Conservation (phyloP, 352 stramenopile genomes). For the Globisporangium carolinianum region DNA sequence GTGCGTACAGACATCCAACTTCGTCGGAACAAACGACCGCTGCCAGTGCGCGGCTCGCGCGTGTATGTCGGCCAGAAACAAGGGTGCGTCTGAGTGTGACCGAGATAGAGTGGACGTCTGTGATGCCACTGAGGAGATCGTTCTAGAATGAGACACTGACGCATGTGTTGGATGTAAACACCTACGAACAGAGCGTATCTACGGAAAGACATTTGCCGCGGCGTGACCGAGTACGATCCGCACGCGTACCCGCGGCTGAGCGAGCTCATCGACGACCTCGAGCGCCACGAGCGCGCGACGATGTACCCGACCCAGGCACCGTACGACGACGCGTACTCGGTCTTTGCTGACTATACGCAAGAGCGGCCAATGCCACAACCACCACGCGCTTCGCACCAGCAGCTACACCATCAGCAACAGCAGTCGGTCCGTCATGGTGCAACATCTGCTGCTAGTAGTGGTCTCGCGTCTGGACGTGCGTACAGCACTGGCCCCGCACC, state of each 20-base stretch:
- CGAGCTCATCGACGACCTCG: constrained; percentile 58
- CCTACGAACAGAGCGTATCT: constrained; percentile 38
- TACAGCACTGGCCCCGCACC: neutral
- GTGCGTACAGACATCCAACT: constrained; percentile 47
- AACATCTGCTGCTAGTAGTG: too few species aligned
- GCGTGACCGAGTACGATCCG: constrained; percentile 70
- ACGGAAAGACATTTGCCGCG: constrained; percentile 66
- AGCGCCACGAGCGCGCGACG: constrained; percentile 41
- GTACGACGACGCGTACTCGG: constrained; percentile 69
- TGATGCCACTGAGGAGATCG: too few species aligned
- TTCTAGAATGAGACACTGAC: too few species aligned
- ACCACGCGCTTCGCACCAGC: too few species aligned
- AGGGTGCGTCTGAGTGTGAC: constrained; percentile 34
- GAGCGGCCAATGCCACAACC: neutral
- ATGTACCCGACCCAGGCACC: constrained; percentile 52
- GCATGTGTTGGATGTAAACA: neutral
- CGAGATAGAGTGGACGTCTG: too few species aligned
- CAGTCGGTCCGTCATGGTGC: neutral
- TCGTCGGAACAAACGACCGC: constrained; percentile 53
- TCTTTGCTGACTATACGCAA: constrained; percentile 47
- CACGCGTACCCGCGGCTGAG: constrained; percentile 71
- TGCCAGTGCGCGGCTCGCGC: constrained; percentile 46
- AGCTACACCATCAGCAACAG: constrained; percentile 3
- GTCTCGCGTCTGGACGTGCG: neutral
- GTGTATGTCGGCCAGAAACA: constrained; percentile 78